Base-by-base conservation (phyloP, 352 stramenopile species). In the Phytophthora boehmeriae region DNA sequence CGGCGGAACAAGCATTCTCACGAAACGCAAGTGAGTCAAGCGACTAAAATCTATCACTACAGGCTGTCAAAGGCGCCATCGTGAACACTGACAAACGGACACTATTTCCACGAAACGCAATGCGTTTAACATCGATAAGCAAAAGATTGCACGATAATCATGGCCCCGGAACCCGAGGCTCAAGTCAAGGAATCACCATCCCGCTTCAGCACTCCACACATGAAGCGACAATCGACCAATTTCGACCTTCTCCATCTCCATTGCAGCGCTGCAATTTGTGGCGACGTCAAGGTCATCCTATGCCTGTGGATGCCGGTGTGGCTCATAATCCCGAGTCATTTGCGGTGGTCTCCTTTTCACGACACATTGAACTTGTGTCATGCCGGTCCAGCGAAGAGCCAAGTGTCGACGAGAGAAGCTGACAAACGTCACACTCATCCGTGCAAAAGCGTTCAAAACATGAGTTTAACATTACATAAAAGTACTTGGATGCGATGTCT, bases 51-150 rank as follows among this genome's bases (percentile, higher is more conserved):
- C 8, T 17, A 44, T 44, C 38, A 44, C 8, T 17, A 5, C 34
- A 17, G 4, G 10, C 10, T 19, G 34, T 19, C 16, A 14, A n/a
- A 17, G 11, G 34, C 34, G 5, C 2, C 34, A 22, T 44, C 38
- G 25, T 22, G 2, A 11, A 19, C 38, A 17, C 38, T 22, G 38
- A 16, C 4, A 6, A 22, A 17, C 38, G 19, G 22, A 27, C 17
- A 32, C 44, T 34, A 22, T 30, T 51, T 25, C 16, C 10, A n/a
- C 6, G 8, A 27, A 51, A 51, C 44, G 44, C 23, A 51, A 51
- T 9, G 23, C 36, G 44, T 14, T 51, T 25, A 51, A 10, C 25
- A 30, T 30, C 25, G 25, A 3, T 30, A 30, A 30, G 25, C 25
- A 30, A 6, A 30, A 30, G 25, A 3, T 3, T 30, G 25, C 25